Evolutionary conservation across 108 stramenopile genomes (phyloP), one percentile per base, ranked within the genome.

Genomic region (Nannochloropsis gaditana): DNA sequence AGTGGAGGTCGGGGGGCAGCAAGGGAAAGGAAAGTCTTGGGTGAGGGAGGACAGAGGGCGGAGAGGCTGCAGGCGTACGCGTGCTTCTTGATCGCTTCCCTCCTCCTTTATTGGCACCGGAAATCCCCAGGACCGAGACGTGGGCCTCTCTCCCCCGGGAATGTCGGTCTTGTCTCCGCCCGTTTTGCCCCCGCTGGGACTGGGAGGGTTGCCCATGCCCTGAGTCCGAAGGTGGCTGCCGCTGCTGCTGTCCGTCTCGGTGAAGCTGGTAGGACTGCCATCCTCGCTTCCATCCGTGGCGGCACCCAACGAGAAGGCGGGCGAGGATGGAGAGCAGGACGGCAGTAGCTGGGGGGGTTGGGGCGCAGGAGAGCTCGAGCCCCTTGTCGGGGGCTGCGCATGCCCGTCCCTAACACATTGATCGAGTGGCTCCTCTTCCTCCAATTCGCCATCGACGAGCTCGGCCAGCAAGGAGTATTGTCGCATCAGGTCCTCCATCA

Each of bases 381-480:
- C 31, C 31, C 1, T 31, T 31, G 31, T 31, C 31, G 31, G 31
- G 31, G 31, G 31, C 31, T 31, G 31, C 31, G 31, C 31, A 31
- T 31, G 31, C 31, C 31, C 31, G 31, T 31, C 31, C 31, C 31
- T 31, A 31, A 31, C 31, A 31, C 31, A 31, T 31, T 31, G 21
- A 21, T 82, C 19, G n/a, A 41, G 21, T 15, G 15, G n/a, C 45
- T 45, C 41, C 47, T 88, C 87, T 19, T 88, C 87, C 80, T 88
- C 87, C 43, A 88, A 85, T 85, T 88, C 87, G 11, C 87, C 85
- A 59, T 88, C 87, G 50, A 85, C 47, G 82, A 88, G 50, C 81
- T 88, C 87, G 10, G 85, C 87, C 44, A 87, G 84, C 42, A 88
- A 80, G 31, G 17, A 45, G 15, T 82, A 85, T 47, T 88, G 87